These are phyloP conservation scores for Teratosphaeria zuluensis DNA, from an alignment of 2,329 filamentous ascomycete genomes.

Conservation along the genomic window DNA sequence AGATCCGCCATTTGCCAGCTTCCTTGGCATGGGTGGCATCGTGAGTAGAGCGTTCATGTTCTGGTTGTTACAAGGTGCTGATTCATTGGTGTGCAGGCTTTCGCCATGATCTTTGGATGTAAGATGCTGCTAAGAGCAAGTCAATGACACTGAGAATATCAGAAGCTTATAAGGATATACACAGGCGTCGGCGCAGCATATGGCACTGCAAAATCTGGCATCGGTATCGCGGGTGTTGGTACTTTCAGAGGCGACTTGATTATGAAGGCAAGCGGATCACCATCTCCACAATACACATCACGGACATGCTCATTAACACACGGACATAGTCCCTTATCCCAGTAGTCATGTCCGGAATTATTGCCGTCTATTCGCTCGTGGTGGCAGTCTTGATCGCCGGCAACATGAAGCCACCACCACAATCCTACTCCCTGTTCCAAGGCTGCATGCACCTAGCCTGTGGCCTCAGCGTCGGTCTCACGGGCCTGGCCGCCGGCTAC, in stretches of 20 bases:
- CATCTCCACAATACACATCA: not conserved
- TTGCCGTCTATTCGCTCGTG: conserved; percentile 95
- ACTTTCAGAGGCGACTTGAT: conserved; percentile 79
- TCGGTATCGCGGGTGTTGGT: conserved; percentile 77
- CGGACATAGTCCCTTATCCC: conserved; percentile 62
- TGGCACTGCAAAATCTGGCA: conserved; percentile 79
- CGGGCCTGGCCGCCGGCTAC: conserved; percentile 88
- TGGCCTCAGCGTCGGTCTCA: conserved; percentile 82
- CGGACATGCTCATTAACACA: not conserved
- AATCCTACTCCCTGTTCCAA: conserved; percentile 75
- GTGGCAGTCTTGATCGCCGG: conserved; percentile 92
- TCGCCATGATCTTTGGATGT: conserved; percentile 80
- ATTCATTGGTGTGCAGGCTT: conserved; percentile 34
- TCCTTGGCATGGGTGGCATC: conserved; percentile 79
- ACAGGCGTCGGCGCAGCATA: conserved; percentile 67
- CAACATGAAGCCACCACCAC: conserved; percentile 64
- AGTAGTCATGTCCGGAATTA: conserved; percentile 97
- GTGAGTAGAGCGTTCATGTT: not conserved
- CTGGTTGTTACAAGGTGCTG: not conserved
- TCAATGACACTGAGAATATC: conserved; percentile 11
- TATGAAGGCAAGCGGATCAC: conserved; percentile 63
- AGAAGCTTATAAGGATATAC: not conserved
- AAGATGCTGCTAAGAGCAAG: conserved; percentile 29
- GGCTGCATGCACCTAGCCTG: conserved; percentile 91
- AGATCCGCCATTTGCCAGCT: conserved; percentile 74